Evolutionary conservation across 2,329 filamentous ascomycete genomes (phyloP).

Genomic region (Sporothrix inflata): DNA sequence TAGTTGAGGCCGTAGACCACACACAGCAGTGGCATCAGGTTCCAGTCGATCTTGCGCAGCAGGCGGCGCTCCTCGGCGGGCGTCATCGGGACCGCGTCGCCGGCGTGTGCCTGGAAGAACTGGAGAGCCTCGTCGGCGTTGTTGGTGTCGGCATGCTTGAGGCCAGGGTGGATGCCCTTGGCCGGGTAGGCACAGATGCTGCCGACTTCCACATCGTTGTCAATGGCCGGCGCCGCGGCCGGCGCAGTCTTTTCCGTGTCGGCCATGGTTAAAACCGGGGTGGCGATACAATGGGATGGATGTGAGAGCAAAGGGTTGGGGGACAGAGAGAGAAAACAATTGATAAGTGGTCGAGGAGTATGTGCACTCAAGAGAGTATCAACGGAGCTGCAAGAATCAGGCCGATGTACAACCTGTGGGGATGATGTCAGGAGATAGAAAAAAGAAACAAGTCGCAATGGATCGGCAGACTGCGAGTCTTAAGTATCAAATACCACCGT

Average conservation of each 20-base stretch:
- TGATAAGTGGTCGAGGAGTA: too few species aligned
- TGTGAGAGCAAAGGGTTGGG: neutral
- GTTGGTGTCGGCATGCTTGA: constrained; percentile 44
- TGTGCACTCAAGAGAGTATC: too few species aligned
- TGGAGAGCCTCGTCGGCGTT: constrained; percentile 51
- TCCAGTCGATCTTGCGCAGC: constrained; percentile 51
- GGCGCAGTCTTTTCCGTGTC: constrained; percentile 5
- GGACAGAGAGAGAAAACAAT: neutral
- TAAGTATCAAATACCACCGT: neutral
- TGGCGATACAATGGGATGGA: neutral
- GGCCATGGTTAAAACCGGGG: neutral
- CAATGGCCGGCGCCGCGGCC: neutral
- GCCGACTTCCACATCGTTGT: constrained; percentile 11
- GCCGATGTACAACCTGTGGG: neutral
- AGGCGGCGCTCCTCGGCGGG: constrained; percentile 47
- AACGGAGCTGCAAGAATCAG: too few species aligned
- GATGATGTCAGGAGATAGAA: neutral
- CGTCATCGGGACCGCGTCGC: constrained; percentile 44
- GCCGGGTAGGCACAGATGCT: neutral
- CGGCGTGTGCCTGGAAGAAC: constrained; percentile 43
- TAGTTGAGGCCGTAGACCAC: constrained; percentile 62
- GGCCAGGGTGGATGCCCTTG: constrained; percentile 21
- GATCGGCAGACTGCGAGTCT: neutral
- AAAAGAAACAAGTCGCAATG: neutral
- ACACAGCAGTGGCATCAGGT: constrained; percentile 57